Base-by-base conservation (phyloP, 306 rosid genomes). In the Quercus alba region DNA sequence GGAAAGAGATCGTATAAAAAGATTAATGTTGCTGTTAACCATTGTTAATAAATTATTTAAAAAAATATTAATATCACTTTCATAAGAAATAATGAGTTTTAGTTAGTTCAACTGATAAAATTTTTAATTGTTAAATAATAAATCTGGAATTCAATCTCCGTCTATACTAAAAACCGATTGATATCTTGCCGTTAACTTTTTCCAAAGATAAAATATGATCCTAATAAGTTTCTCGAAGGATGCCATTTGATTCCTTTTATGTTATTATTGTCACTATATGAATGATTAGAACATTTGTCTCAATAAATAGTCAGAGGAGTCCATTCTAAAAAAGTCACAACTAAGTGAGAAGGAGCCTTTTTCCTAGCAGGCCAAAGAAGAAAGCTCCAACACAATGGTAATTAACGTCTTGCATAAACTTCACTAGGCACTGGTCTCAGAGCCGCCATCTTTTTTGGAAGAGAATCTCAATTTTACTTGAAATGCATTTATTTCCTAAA, bases 141-240 rank as follows among this genome's bases (percentile, higher is more conserved):
- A 2, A 6, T 38, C 0, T 6, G 0, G 0, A 2, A 0, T 38
- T 38, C 2, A 38, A 38, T 38, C 3, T 0, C 0, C 0, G 1
- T 0, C 0, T 41, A 41, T 0, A 41, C 11, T 0, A 41, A 41
- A 41, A n/a, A 20, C 0, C 0, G 14, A 58, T 10, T 7, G 3
- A 4, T 11, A 1, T 58, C 2, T 21, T 7, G 23, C 12, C 0
- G 8, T 1, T 41, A 41, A 41, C 12, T 41, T 8, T 41, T 41
- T 41, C 12, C 46, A 2, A 8, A 41, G 3, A 41, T 41, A 41
- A 8, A 41, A 7, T 41, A 41, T 8, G 46, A 41, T 2, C 46
- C 11, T 41, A 41, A 2, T 41, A 41, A 41, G 46, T 41, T 41
- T 41, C 46, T 8, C 46, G 12, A 8, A 41, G 46, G 12, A 4